These are phyloP conservation scores for Paraurostyla sp. DNA, from an alignment of 73 alveolate genomes.

Conservation along the genomic window DNA sequence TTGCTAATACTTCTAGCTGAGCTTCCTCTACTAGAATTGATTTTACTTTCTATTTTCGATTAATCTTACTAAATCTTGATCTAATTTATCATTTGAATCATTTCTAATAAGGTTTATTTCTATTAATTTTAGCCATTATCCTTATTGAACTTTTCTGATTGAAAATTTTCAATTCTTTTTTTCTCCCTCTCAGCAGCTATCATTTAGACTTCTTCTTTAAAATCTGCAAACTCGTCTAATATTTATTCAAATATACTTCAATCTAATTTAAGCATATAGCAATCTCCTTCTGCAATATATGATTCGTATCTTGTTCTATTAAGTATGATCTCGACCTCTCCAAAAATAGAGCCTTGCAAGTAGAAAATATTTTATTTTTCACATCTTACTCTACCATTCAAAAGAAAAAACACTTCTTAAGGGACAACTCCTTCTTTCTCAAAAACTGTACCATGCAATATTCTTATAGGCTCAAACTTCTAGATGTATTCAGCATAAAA, in stretches of 20 bases:
- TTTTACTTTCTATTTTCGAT: too few species aligned
- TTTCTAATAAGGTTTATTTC: background rate
- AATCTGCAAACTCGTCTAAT: conserved; percentile 55
- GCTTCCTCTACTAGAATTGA: too few species aligned
- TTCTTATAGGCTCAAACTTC: conserved; percentile 57
- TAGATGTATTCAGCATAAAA: conserved; percentile 49
- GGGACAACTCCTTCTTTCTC: conserved; percentile 36
- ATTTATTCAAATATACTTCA: conserved; percentile 40
- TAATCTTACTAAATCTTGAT: background rate
- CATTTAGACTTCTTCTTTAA: conserved; percentile 48
- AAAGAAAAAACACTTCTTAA: conserved; percentile 58
- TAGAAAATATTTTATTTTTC: background rate
- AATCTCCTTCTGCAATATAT: conserved; percentile 53
- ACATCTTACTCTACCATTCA: conserved; percentile 45
- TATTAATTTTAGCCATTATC: conserved; percentile 37
- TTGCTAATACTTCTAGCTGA: too few species aligned
- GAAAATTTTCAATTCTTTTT: conserved; percentile 20
- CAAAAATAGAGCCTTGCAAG: conserved; percentile 57
- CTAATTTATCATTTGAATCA: background rate
- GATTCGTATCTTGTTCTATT: conserved; percentile 26
- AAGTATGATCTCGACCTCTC: conserved; percentile 56
- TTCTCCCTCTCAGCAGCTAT: conserved; percentile 61
- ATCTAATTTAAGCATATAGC: conserved; percentile 59
- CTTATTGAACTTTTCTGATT: background rate
- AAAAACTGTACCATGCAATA: conserved; percentile 43